Conservation (phyloP, 495 filamentous ascomycete species). For the Hypoxylon rickii region DNA sequence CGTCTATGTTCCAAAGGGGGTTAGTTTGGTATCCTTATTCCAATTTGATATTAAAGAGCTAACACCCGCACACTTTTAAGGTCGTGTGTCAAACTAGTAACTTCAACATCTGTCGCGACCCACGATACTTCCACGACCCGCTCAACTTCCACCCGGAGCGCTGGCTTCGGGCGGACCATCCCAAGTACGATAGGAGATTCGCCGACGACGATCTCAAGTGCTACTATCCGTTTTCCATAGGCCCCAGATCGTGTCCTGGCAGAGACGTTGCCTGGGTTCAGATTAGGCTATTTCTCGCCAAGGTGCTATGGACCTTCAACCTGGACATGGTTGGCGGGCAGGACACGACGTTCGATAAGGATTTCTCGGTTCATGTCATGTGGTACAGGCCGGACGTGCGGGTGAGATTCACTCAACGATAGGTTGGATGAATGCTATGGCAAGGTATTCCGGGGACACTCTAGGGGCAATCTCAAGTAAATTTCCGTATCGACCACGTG, state of each 20-base stretch:
- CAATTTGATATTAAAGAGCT: not conserved
- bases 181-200: constrained; percentile 9
- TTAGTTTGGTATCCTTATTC: constrained; percentile 2
- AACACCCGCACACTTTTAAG: not conserved
- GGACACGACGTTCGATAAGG: not conserved
- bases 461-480: no score
- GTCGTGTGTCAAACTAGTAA: not conserved
- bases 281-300: constrained; percentile 24
- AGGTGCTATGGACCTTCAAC: constrained; percentile 32
- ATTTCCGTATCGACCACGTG: no score
- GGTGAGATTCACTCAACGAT: not conserved
- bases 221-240: constrained; percentile 25
- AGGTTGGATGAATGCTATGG: no score
- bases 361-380: not conserved
- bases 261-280: constrained; percentile 32
- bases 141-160: constrained; percentile 16
- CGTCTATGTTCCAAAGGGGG: constrained; percentile 28
- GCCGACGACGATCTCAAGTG: constrained; percentile 11
- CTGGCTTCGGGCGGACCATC: constrained; percentile 16
- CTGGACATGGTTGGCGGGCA: not conserved
- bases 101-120: not conserved
- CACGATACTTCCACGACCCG: constrained; percentile 15
- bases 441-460: no score
- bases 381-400: not conserved
- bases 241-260: constrained; percentile 24